phyloP scores from a whole-genome alignment of 2,329 filamentous ascomycete genomes.

The Fusarium sacchari region DNA sequence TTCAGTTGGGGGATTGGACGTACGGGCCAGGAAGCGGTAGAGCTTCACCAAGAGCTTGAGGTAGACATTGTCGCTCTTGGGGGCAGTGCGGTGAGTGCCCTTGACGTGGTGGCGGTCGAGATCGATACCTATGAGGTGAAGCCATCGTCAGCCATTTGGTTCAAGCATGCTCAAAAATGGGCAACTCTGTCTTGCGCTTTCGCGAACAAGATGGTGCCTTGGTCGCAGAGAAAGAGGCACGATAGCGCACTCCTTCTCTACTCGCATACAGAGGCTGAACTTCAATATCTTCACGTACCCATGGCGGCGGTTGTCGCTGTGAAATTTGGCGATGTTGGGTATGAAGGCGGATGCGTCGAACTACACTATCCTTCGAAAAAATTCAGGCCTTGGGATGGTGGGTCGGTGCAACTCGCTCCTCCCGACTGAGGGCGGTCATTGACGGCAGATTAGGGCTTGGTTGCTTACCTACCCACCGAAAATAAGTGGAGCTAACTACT shows the following conservation, averaged over 20 bases:
- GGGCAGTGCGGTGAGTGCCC: conserved; percentile 86
- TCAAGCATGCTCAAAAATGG: conserved; percentile 69
- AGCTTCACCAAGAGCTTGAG: conserved; percentile 98
- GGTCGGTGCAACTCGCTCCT: conserved; percentile 9
- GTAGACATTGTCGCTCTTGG: conserved; percentile 99
- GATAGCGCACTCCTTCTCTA: conserved; percentile 49
- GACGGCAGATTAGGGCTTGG: conserved; percentile 13
- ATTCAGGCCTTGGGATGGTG: conserved; percentile 41
- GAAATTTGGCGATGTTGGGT: conserved; percentile 53
- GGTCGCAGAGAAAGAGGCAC: conserved; percentile 40
- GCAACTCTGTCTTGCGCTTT: conserved; percentile 45
- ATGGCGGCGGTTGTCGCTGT: conserved; percentile 63
- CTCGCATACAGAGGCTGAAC: conserved; percentile 61
- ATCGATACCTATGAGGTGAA: conserved; percentile 72
- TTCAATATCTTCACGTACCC: conserved; percentile 64
- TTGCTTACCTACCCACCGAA: not conserved
- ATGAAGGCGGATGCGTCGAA: conserved; percentile 43
- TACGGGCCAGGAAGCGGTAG: conserved; percentile 96
- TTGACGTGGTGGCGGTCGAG: conserved; percentile 75
- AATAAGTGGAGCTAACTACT: not conserved
- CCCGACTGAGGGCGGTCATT: not conserved
- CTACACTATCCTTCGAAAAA: conserved; percentile 42
- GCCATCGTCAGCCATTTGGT: conserved; percentile 70
- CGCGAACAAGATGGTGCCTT: conserved; percentile 45
- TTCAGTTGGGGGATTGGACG: conserved; percentile 56